Conservation (phyloP, 768 basidiomycete species). For the Agaricus sinodeliciosus region DNA sequence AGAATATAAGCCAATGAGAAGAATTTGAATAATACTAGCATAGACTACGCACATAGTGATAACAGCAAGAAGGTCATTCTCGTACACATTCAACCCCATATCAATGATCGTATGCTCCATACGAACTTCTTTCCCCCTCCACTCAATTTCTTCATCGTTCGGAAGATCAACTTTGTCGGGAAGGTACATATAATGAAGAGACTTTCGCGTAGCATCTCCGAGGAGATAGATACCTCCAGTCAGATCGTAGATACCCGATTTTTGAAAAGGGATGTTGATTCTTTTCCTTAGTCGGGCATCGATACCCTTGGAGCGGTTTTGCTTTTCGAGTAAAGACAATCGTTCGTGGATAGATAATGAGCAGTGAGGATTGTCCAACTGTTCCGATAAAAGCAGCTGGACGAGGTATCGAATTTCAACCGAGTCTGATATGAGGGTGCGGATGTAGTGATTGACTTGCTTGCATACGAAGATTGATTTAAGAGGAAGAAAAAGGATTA, state of each 20-base stretch:
- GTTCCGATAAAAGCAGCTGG: conserved; percentile 3
- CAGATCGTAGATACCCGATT: conserved; percentile 37
- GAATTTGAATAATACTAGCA: background rate
- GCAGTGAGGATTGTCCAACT: conserved; percentile 12
- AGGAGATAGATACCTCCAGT: conserved; percentile 34
- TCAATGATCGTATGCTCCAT: conserved; percentile 29
- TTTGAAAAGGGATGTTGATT: conserved; percentile 20
- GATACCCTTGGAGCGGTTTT: conserved; percentile 21
- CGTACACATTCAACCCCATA: conserved; percentile 34
- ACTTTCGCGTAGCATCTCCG: conserved; percentile 21
- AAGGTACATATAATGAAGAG: conserved; percentile 27
- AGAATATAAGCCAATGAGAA: no score
- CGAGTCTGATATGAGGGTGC: conserved; percentile 1
- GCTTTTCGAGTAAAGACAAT: conserved; percentile 7
- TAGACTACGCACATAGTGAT: conserved; percentile 29
- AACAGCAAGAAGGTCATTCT: conserved; percentile 38
- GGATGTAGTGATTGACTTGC: background rate
- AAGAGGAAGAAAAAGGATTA: conserved; percentile 2
- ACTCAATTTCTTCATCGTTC: conserved; percentile 17
- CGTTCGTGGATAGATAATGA: background rate
- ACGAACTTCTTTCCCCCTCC: conserved; percentile 25
- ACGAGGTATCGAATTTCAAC: conserved; percentile 9
- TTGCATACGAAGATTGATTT: background rate
- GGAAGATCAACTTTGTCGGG: conserved; percentile 16
- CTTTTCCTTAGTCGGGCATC: conserved; percentile 18